phyloP scores from a whole-genome alignment of 2,329 filamentous ascomycete species.

The Metarhizium guizhouense region DNA sequence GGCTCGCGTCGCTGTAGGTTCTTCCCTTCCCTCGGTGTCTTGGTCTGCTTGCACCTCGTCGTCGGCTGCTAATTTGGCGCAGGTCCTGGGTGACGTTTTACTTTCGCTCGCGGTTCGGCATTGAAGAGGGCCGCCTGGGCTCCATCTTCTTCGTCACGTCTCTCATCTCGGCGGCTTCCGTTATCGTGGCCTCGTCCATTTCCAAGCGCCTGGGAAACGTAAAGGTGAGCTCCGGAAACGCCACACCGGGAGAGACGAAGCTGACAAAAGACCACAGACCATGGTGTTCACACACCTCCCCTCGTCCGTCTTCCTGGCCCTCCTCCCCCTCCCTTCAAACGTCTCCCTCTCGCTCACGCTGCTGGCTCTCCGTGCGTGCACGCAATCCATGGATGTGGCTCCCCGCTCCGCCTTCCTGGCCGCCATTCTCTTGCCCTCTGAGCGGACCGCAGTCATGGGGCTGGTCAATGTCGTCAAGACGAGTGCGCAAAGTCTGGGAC shows the following conservation, averaged over 20 bases:
- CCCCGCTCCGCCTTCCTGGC: slow-evolving; percentile 63
- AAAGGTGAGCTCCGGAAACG: slow-evolving; percentile 37
- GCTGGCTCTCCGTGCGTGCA: slow-evolving; percentile 51
- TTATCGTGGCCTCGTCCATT: slow-evolving; percentile 43
- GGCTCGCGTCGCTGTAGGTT: slow-evolving; percentile 54
- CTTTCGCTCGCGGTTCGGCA: slow-evolving; percentile 38
- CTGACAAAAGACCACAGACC: slow-evolving; percentile 31
- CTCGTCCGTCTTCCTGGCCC: slow-evolving; percentile 53
- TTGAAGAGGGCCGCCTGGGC: slow-evolving; percentile 41
- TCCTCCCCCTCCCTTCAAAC: slow-evolving; percentile 50
- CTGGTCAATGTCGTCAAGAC: slow-evolving; percentile 63
- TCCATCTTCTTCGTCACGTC: slow-evolving; percentile 46
- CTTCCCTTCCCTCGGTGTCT: slow-evolving; percentile 9
- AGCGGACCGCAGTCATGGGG: slow-evolving; percentile 66
- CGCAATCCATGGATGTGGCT: slow-evolving; percentile 61
- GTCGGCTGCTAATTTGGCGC: slow-evolving; percentile 3
- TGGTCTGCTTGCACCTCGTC: neutral
- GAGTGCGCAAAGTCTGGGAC: slow-evolving; percentile 50
- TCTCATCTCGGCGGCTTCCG: slow-evolving; percentile 41
- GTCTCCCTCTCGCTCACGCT: slow-evolving; percentile 48
- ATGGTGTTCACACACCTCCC: slow-evolving; percentile 72
- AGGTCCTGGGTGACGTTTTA: slow-evolving; percentile 51
- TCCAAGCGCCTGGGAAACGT: slow-evolving; percentile 52
- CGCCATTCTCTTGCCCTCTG: slow-evolving; percentile 51
- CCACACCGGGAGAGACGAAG: neutral